Evolutionary conservation across 2,329 filamentous ascomycete species (phyloP), one percentile per base, ranked within the genome.

Genomic region (Aphanoascus verrucosus): DNA sequence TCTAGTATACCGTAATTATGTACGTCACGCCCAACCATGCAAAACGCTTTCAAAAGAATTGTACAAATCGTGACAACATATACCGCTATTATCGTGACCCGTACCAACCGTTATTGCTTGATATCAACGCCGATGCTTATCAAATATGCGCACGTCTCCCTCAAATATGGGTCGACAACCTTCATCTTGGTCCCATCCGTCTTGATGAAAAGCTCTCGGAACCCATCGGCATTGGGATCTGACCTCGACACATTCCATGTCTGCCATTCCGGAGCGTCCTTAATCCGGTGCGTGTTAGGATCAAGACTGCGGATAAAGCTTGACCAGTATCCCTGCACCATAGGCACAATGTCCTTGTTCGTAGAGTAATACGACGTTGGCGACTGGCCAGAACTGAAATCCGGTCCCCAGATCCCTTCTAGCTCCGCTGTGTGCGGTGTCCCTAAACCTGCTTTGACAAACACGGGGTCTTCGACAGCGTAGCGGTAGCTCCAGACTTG

Each of bases 241-340:
- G 81, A 3, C 23, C n/a, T 31, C 32, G 51, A 48, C 5, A 11
- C 44, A 20, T 53, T 53, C 51, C 51, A 53, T 11, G 65, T 63
- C 56, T 70, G 65, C 82, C 81, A 84, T 52, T 66, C 66, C 2
- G 79, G 77, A 42, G 71, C 71, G 0, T 72, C 74, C 0, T 57
- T 37, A 42, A 66, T 57, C 7, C 78, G 73, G 52, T 74, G 67
- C 14, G 60, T 71, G 63, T 89, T 90, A 0, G 86, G 86, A 64
- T 90, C 73, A 37, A 81, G 74, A 0, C 73, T 74, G 23, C 78
- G 70, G 56, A 90, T 81, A 63, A 90, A 90, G 58, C 81, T 86
- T 1, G 81, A 79, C 84, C 84, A 89, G 66, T 88, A 90, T 0
- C 74, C 77, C 62, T 87, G 83, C 28, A 85, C 77, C 0, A 84